These are phyloP conservation scores for Penicillium sp. DNA, from an alignment of 2,329 filamentous ascomycete genomes.

Conservation along the genomic window DNA sequence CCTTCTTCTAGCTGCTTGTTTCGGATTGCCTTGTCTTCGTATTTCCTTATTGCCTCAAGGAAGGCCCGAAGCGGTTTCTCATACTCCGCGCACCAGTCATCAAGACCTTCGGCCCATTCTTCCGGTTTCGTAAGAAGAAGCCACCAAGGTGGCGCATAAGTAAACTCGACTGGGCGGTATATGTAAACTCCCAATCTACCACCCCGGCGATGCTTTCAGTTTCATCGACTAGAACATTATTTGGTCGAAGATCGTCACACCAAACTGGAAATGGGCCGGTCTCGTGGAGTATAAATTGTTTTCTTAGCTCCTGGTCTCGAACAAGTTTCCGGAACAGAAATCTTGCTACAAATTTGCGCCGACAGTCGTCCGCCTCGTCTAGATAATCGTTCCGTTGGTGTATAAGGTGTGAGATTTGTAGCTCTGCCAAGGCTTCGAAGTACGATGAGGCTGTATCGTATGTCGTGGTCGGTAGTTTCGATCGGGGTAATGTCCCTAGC, in stretches of 20 bases:
- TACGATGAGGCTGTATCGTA: constrained; percentile 38
- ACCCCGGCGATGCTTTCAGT: constrained; percentile 12
- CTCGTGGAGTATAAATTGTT: constrained; percentile 15
- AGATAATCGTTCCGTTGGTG: constrained; percentile 40
- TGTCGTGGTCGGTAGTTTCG: constrained; percentile 10
- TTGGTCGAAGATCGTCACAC: constrained; percentile 22
- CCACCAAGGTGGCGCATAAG: constrained; percentile 21
- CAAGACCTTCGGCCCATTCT: constrained; percentile 18
- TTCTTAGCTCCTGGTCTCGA: constrained; percentile 6
- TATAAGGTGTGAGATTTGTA: constrained; percentile 40
- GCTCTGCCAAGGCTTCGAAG: constrained; percentile 37
- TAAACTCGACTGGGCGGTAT: constrained; percentile 20
- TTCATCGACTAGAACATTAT: constrained; percentile 13
- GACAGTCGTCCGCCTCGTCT: constrained; percentile 21
- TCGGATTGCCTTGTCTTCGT: constrained; percentile 13
- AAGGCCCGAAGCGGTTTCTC: constrained; percentile 9
- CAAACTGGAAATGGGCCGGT: constrained; percentile 22
- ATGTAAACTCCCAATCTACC: constrained; percentile 26
- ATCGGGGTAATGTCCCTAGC: constrained; percentile 22
- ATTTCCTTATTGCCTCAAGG: not conserved
- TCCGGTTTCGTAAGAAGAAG: constrained; percentile 22
- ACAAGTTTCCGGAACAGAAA: constrained; percentile 20
- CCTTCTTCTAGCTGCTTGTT: not conserved
- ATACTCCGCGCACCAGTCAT: constrained; percentile 5
- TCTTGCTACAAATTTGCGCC: constrained; percentile 20